Evolutionary conservation across 352 stramenopile genomes (phyloP).

Genomic region (Aphanomyces stellatus): DNA sequence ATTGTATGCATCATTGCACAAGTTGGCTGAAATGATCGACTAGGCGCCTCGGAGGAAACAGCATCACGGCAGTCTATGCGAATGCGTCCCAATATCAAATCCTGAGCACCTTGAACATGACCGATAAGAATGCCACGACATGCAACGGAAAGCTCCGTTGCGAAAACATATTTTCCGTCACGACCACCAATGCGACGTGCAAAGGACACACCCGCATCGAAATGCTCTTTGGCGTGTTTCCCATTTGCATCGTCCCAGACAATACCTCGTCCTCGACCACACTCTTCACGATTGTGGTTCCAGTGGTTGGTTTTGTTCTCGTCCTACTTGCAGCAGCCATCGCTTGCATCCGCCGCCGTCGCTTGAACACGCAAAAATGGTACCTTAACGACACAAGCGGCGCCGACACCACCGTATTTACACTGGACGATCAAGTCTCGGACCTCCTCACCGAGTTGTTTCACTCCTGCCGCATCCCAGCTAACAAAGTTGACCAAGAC

Average conservation of each 20-base stretch:
- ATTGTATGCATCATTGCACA: not conserved
- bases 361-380: constrained; percentile 28
- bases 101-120: constrained; percentile 9
- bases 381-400: constrained; percentile 25
- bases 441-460: not conserved
- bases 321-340: not conserved
- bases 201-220: constrained; percentile 19
- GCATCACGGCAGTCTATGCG: constrained; percentile 27
- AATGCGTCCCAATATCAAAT: not conserved
- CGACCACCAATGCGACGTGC: constrained; percentile 32
- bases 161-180: constrained; percentile 24
- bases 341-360: not conserved
- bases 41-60: constrained; percentile 37
- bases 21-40: not conserved
- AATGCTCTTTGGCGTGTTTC: not conserved
- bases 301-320: not conserved
- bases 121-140: constrained; percentile 17
- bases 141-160: constrained; percentile 5
- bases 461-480: not conserved
- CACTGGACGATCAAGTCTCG: not conserved
- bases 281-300: not conserved
- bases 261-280: not conserved
- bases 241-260: not conserved
- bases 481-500: not conserved
- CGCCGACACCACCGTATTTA: not conserved